Evolutionary conservation across 306 rosid species (phyloP).

Genomic region (Dicorynia guianensis): DNA sequence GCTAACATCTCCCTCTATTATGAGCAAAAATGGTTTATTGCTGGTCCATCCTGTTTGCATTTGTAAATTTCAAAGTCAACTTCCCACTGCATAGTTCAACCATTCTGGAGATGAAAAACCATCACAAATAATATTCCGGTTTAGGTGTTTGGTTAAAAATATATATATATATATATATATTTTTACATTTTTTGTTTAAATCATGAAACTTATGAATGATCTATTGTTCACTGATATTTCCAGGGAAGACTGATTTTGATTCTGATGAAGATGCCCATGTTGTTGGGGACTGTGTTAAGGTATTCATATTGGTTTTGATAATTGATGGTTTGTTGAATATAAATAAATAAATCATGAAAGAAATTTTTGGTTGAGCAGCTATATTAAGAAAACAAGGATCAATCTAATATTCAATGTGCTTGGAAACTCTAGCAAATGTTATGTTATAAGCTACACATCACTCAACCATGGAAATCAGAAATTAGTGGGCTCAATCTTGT

Average conservation of each 20-base stretch:
- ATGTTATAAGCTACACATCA: constrained; percentile 5
- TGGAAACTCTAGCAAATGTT: constrained; percentile 1
- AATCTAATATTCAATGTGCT: neutral
- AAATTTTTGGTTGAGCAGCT: constrained; percentile 2
- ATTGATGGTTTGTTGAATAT: constrained; percentile 5
- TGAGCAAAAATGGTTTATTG: neutral
- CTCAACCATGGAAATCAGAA: neutral
- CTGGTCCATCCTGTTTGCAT: neutral
- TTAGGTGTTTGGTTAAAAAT: constrained; percentile 16
- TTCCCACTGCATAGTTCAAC: neutral
- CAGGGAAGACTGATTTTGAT: constrained; percentile 91
- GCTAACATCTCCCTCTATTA: neutral
- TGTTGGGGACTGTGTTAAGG: constrained; percentile 98
- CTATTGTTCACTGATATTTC: constrained; percentile 36
- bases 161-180: no score
- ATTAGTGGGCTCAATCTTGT: constrained; percentile 8
- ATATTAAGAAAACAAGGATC: constrained; percentile 11
- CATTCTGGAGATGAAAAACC: constrained; percentile 5
- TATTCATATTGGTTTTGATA: constrained; percentile 43
- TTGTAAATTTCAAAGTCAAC: neutral
- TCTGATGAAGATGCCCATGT: constrained; percentile 97
- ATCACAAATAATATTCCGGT: neutral
- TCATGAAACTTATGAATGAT: constrained; percentile 33
- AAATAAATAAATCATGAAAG: neutral
- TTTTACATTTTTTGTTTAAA: neutral